Evolutionary conservation across 2,329 filamentous ascomycete genomes (phyloP).

Genomic region (Xylaria sp.): DNA sequence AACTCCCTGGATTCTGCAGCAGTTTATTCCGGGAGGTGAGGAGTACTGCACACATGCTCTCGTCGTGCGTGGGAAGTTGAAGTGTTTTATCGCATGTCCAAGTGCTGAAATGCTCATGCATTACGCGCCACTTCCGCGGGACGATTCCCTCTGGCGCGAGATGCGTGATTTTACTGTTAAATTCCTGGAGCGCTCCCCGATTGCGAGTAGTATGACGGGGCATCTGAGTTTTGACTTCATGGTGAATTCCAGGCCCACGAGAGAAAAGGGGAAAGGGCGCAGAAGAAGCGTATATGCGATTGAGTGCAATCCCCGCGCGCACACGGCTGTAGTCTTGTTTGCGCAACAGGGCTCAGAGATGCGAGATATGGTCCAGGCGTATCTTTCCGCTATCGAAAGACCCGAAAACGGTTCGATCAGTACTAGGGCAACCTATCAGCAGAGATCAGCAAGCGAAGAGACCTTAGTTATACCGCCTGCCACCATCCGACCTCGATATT

Average conservation of each 20-base stretch:
- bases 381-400: slow-evolving; percentile 59
- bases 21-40: slow-evolving; percentile 67
- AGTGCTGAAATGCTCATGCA: slow-evolving; percentile 72
- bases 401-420: background rate
- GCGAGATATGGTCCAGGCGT: slow-evolving; percentile 60
- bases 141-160: slow-evolving; percentile 63
- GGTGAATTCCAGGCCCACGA: slow-evolving; percentile 53
- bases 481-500: slow-evolving; percentile 59
- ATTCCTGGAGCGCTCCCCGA: slow-evolving; percentile 62
- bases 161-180: slow-evolving; percentile 73
- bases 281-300: slow-evolving; percentile 67
- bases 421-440: background rate
- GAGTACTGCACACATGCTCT: slow-evolving; percentile 80
- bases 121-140: slow-evolving; percentile 67
- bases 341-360: slow-evolving; percentile 53
- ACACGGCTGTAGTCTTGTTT: slow-evolving; percentile 74
- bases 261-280: slow-evolving; percentile 41
- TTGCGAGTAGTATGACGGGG: slow-evolving; percentile 64
- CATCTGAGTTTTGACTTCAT: slow-evolving; percentile 80
- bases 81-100: slow-evolving; percentile 73
- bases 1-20: slow-evolving; percentile 73
- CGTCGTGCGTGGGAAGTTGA: slow-evolving; percentile 71
- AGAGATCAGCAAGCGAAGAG: background rate
- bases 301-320: slow-evolving; percentile 75
- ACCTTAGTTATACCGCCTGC: slow-evolving; percentile 41